Conservation (phyloP, 257 asterid species). For the Echites panduratus region DNA sequence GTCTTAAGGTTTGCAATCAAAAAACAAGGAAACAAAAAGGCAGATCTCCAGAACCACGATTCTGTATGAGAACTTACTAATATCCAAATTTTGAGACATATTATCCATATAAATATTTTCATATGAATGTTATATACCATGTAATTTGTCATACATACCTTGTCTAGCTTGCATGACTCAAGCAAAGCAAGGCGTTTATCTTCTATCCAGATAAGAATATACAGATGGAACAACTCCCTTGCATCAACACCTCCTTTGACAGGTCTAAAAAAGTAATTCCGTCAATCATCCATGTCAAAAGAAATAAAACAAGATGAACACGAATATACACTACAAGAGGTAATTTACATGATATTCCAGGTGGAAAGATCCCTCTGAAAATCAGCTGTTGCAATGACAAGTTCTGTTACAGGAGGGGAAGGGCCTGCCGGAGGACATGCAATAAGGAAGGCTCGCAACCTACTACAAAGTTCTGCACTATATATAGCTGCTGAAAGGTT, state of each 20-base stretch:
- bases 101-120: neutral
- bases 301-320: neutral
- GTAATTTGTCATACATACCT: constrained; percentile 2
- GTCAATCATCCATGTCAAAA: neutral
- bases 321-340: neutral
- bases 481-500: constrained; percentile 51
- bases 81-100: neutral
- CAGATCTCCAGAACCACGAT: neutral
- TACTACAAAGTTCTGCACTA: constrained; percentile 47
- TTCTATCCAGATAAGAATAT: constrained; percentile 47
- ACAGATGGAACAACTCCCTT: constrained; percentile 48
- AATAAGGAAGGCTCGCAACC: constrained; percentile 52
- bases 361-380: constrained; percentile 45
- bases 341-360: constrained; percentile 44
- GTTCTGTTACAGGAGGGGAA: constrained; percentile 44
- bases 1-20: neutral
- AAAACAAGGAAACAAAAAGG: neutral
- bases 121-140: too few species aligned
- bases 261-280: constrained; percentile 28
- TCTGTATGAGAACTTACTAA: neutral
- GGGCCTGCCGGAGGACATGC: constrained; percentile 55
- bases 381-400: constrained; percentile 50
- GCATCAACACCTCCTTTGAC: constrained; percentile 55
- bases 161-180: constrained; percentile 45
- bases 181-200: constrained; percentile 44